Base-by-base conservation (phyloP, 192 early-diverging fungal species). In the Geranomyces michiganensis region DNA sequence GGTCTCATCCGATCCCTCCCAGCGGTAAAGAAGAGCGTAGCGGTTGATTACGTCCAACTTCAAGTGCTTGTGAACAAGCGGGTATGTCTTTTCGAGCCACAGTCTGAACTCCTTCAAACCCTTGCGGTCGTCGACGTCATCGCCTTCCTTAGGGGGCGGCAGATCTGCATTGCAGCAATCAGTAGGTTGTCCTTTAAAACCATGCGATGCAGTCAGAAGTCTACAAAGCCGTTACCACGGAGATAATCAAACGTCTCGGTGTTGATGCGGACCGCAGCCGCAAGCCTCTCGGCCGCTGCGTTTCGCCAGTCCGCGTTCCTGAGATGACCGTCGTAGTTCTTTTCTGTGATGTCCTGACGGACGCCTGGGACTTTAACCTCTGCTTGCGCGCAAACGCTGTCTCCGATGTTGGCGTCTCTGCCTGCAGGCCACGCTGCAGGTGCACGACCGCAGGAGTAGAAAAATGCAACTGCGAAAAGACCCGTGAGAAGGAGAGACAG, bases 231-330 rank as follows among this genome's bases (percentile, higher is more conserved):
- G 3, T 7, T 41, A 41, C 65, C 68, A 5, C 56, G 22, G 41
- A 82, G 74, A 36, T 72, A 68, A 47, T 82, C 81, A 56, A 71
- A 82, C 7, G 73, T 61, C 24, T 68, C 59, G 6, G 81, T 80
- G 32, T 72, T 51, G 60, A 82, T 77, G 8, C 62, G 67, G 41
- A 82, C 69, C 21, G 76, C 47, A 6, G 72, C 62, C 1, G 69
- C 30, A 13, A 82, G 77, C 8, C 76, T 45, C 14, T 74, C 68
- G 8, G 72, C 67, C 10, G 76, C 47, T 6, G 24, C 62, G 15
- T 13, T 19, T 26, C 60, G 19, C 67, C 72, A 82, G 17, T 60
- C 49, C 3, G 58, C 26, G 45, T 79, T 55, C 21, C 29, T n/a
- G 48, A 59, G 56, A 30, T 74, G 48, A 14, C 45, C 59, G 2